Base-by-base conservation (phyloP, 2,329 filamentous ascomycete genomes). In the Talaromyces sp. region DNA sequence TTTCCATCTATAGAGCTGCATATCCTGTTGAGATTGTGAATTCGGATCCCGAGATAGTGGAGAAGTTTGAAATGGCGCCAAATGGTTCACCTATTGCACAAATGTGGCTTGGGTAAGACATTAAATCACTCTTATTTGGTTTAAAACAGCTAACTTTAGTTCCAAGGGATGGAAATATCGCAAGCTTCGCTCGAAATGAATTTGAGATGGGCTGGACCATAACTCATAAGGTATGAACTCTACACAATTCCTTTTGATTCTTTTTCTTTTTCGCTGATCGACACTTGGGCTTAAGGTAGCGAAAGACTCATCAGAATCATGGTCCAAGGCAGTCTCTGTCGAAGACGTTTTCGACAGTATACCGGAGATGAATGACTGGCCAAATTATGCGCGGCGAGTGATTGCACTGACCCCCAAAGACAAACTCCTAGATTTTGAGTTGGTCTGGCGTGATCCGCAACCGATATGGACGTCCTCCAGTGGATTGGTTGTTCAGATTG, bases 1-100 rank as follows among this genome's bases (percentile, higher is more conserved):
- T 63, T 11, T 65, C 70, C 3, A 65, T 70, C 5, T 70, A 66
- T 36, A 56, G 70, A 22, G 61, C 62, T 0, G 57, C 68, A 6
- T 67, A 65, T 51, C 62, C 65, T 1, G 55, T 61, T 17, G 66
- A 67, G 9, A 32, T 61, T 54, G 6, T 53, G 4, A 8, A 32
- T 9, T 33, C 47, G 4, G 59, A 61, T 57, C 30, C 47, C 8
- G 47, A 61, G 52, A n/a, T 61, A 7, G 25, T 42, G 3, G 59
- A 61, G 30, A 57, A 49, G 11, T 53, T 61, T 15, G 33, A 27
- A 11, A 25, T 27, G 8, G 22, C 60, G 39, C 32, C 64, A 33
- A 36, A 59, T 17, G 42, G 44, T 11, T 53, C 62, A 7, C 52
- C 55, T 2, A 7, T 63, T 11, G 17, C 64, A 1, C 32, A 58